Conservation (phyloP, 371 early-diverging fungal genomes). For the Syncephalastrum contaminatum region DNA sequence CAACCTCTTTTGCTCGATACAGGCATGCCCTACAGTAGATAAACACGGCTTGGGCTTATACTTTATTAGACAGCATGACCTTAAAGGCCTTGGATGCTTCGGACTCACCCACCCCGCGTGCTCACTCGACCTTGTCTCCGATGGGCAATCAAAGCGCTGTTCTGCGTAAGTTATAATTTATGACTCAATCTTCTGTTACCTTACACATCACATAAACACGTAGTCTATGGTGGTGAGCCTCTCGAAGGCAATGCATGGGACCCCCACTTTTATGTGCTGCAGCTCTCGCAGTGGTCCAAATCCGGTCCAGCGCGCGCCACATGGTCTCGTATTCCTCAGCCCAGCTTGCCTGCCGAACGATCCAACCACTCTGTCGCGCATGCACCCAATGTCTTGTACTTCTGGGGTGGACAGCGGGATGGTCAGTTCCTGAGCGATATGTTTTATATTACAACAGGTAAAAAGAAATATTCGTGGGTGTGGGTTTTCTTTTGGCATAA, state of each 20-base stretch:
- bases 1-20: slow-evolving; percentile 63
- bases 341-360: slow-evolving; percentile 53
- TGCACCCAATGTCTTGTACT: slow-evolving; percentile 62
- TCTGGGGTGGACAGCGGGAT: slow-evolving; percentile 72
- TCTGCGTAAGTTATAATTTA: slow-evolving; percentile 24
- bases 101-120: slow-evolving; percentile 36
- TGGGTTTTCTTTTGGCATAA: no score
- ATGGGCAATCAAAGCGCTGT: slow-evolving; percentile 25
- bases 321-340: slow-evolving; percentile 23
- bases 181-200: neutral
- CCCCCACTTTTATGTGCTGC: slow-evolving; percentile 30
- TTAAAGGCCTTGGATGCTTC: slow-evolving; percentile 25
- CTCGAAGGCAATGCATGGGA: slow-evolving; percentile 39
- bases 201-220: neutral
- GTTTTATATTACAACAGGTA: slow-evolving; percentile 3
- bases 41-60: neutral
- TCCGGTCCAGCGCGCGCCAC: slow-evolving; percentile 27
- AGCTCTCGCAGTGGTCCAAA: slow-evolving; percentile 41
- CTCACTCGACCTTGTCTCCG: slow-evolving; percentile 25
- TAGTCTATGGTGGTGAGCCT: slow-evolving; percentile 49
- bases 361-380: slow-evolving; percentile 67
- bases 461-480: no score
- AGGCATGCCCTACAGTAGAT: slow-evolving; percentile 39
- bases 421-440: slow-evolving; percentile 67
- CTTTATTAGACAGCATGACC: slow-evolving; percentile 28